Percentiles rank a stretch among this genome's conserved stretches.
phyloP scores from a whole-genome alignment of 116 monocot species.

The Thalassia testudinum region DNA sequence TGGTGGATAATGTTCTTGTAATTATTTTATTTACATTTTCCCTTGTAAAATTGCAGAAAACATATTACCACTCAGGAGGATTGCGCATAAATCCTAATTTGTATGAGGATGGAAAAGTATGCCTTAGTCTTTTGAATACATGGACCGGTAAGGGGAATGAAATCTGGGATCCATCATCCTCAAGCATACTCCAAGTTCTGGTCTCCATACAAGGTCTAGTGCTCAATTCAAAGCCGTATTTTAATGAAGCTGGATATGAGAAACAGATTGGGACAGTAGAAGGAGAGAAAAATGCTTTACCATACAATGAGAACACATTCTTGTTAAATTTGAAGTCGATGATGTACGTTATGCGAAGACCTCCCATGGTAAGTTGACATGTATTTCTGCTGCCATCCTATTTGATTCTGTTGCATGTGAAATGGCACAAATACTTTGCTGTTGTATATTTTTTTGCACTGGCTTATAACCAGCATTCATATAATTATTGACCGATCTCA shows the following conservation, averaged over 20 bases:
- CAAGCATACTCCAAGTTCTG: conserved; percentile 88
- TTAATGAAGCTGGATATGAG: conserved; percentile 98
- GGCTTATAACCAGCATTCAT: background rate
- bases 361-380: conserved; percentile 62
- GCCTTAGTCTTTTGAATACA: conserved; percentile 87
- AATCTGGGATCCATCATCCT: conserved; percentile 85
- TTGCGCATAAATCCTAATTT: conserved; percentile 88
- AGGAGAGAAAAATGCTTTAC: conserved; percentile 88
- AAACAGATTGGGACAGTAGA: conserved; percentile 87
- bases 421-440: background rate
- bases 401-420: background rate
- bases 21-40: background rate
- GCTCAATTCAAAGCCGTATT: conserved; percentile 86
- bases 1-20: background rate
- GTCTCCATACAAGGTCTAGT: conserved; percentile 95
- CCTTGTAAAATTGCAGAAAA: conserved; percentile 26
- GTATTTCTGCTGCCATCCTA: background rate
- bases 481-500: background rate
- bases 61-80: conserved; percentile 90
- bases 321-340: conserved; percentile 77
- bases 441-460: background rate
- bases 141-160: conserved; percentile 94
- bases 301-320: conserved; percentile 93
- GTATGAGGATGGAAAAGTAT: conserved; percentile 90
- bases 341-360: conserved; percentile 68